These are phyloP conservation scores for Elsinoe arachidis DNA, from an alignment of 2,329 filamentous ascomycete species.

Conservation along the genomic window DNA sequence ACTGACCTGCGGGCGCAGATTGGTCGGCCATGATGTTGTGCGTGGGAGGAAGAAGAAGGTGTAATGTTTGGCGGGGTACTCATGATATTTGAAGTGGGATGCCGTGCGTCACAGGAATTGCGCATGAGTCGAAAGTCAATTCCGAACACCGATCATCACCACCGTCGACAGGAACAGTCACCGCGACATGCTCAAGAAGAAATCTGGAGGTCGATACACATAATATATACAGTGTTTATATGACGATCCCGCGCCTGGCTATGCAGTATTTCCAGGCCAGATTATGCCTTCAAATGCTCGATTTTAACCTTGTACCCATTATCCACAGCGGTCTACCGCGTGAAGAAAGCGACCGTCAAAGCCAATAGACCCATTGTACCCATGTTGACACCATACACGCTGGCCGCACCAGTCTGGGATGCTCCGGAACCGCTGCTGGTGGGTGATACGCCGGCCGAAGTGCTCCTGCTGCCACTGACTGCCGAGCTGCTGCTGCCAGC, in stretches of 20 bases:
- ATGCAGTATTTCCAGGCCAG: background rate
- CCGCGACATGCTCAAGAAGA: background rate
- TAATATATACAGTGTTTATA: too few relatives aligned
- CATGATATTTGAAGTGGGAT: conserved; percentile 2
- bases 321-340: background rate
- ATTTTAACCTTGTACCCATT: background rate
- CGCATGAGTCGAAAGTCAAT: conserved; percentile 5
- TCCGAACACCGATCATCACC: background rate
- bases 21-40: conserved; percentile 20
- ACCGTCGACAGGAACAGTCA: background rate
- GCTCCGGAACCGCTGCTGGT: background rate
- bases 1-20: conserved; percentile 15
- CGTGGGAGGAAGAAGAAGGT: background rate
- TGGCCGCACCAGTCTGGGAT: conserved; percentile 4
- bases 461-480: background rate
- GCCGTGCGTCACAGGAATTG: conserved; percentile 8
- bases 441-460: background rate
- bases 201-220: background rate
- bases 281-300: background rate
- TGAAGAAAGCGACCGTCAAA: conserved; percentile 4
- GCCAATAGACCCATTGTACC: conserved; percentile 8
- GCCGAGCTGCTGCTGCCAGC: background rate
- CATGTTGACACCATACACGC: conserved; percentile 9
- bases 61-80: conserved; percentile 10
- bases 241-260: background rate